Evolutionary conservation across 163 green algal genomes (phyloP).

Genomic region (Coccomyxa subellipsoidea): DNA sequence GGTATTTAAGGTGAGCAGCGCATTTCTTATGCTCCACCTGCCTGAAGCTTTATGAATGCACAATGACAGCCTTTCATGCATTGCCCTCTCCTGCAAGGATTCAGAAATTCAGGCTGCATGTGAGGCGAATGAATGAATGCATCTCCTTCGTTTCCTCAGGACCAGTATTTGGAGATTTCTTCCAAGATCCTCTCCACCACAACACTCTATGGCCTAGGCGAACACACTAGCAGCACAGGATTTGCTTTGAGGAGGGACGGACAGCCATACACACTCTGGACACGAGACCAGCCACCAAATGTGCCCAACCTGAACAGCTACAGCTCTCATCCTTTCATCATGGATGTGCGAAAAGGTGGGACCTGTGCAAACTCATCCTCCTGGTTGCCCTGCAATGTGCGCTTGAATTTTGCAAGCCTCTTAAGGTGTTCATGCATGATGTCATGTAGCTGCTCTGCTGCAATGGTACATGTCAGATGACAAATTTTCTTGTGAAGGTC

Average conservation of each 20-base stretch:
- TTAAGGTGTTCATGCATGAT: neutral
- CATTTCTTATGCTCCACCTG: no score
- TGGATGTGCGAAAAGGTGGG: neutral
- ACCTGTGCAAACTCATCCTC: neutral
- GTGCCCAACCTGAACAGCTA: conserved; percentile 23
- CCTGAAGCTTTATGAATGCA: no score
- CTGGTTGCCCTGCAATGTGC: conserved; percentile 22
- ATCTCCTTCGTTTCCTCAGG: conserved; percentile 15
- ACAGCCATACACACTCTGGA: conserved; percentile 39
- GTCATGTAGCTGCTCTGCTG: neutral
- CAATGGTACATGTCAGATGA: neutral
- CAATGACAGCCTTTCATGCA: no score
- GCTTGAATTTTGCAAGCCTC: neutral
- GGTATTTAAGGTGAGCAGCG: conserved; percentile 14
- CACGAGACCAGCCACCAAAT: conserved; percentile 29
- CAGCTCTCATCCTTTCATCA: neutral
- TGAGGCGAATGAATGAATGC: neutral
- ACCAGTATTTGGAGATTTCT: conserved; percentile 53
- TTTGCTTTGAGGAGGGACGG: conserved; percentile 17
- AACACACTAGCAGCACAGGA: conserved; percentile 10
- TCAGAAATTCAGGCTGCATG: no score
- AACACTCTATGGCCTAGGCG: conserved; percentile 37
- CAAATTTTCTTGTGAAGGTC: no score
- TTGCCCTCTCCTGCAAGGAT: no score
- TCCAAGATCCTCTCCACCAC: conserved; percentile 15